Conservation (phyloP, 202 grass and related monocot species). For the Carex arenaria region DNA sequence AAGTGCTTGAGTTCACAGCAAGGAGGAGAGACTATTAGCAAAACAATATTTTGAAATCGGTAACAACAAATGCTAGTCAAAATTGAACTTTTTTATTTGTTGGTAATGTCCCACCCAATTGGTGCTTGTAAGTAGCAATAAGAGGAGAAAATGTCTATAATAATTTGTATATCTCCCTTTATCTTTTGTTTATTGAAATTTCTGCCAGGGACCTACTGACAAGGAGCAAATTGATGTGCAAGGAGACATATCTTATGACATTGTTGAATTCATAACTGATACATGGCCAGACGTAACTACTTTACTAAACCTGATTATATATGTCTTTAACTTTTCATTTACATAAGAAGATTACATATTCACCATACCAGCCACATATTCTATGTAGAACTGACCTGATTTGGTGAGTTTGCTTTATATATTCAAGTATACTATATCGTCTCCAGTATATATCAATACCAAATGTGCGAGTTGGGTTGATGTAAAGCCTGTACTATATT, state of each 20-base stretch:
- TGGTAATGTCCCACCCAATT: neutral
- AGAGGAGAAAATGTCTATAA: neutral
- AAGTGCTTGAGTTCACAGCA: neutral
- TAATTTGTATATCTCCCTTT: neutral
- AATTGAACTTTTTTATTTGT: neutral
- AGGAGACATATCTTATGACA: conserved; percentile 98
- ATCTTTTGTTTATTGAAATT: neutral
- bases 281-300: conserved; percentile 90
- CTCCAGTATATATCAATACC: neutral
- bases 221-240: conserved; percentile 99
- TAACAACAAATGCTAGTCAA: neutral
- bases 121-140: neutral
- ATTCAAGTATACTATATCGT: neutral
- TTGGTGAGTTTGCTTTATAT: neutral
- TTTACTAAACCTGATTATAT: conserved; percentile 20
- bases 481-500: neutral
- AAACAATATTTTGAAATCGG: neutral
- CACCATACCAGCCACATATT: neutral
- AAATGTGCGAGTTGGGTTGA: neutral
- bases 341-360: neutral
- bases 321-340: neutral
- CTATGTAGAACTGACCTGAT: neutral
- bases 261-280: conserved; percentile 90
- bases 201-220: conserved; percentile 78
- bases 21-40: neutral